Conservation (phyloP, 2,329 filamentous ascomycete genomes). For the Aspergillus hiratsukae region DNA sequence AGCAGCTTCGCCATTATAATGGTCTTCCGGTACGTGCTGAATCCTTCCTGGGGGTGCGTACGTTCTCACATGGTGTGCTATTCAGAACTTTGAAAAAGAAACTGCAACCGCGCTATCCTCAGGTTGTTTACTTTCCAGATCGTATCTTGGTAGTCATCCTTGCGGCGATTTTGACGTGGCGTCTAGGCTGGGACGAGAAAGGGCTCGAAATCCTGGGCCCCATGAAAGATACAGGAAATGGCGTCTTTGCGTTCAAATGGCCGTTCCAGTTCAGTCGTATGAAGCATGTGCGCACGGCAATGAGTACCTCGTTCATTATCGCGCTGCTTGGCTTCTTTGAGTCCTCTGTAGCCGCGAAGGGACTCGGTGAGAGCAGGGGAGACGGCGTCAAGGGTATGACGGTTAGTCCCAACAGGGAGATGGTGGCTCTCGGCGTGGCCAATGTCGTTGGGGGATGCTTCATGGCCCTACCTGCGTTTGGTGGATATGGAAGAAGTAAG, state of each 20-base stretch:
- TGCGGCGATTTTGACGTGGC: constrained; percentile 74
- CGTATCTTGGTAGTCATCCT: constrained; percentile 84
- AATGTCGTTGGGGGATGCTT: constrained; percentile 92
- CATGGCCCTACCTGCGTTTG: constrained; percentile 88
- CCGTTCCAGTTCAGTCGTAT: constrained; percentile 75
- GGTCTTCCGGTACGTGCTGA: constrained; percentile 65
- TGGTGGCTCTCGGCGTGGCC: constrained; percentile 83
- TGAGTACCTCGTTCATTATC: constrained; percentile 90
- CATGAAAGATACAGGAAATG: constrained; percentile 68
- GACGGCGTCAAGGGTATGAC: constrained; percentile 73
- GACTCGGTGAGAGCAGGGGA: constrained; percentile 60
- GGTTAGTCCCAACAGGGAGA: constrained; percentile 84
- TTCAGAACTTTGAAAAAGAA: constrained; percentile 72
- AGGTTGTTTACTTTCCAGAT: constrained; percentile 84
- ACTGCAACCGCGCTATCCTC: constrained; percentile 72
- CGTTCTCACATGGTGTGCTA: constrained; percentile 11
- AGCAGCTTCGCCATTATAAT: constrained; percentile 84
- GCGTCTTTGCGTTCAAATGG: constrained; percentile 75
- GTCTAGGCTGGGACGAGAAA: constrained; percentile 69
- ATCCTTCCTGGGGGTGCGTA: background rate
- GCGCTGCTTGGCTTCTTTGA: constrained; percentile 97
- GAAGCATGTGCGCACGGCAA: constrained; percentile 75
- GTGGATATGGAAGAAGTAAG: constrained; percentile 92
- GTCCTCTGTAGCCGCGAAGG: constrained; percentile 92
- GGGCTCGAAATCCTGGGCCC: constrained; percentile 81